Evolutionary conservation across 139 green algal genomes (phyloP).

Genomic region (Micractinium conductrix): DNA sequence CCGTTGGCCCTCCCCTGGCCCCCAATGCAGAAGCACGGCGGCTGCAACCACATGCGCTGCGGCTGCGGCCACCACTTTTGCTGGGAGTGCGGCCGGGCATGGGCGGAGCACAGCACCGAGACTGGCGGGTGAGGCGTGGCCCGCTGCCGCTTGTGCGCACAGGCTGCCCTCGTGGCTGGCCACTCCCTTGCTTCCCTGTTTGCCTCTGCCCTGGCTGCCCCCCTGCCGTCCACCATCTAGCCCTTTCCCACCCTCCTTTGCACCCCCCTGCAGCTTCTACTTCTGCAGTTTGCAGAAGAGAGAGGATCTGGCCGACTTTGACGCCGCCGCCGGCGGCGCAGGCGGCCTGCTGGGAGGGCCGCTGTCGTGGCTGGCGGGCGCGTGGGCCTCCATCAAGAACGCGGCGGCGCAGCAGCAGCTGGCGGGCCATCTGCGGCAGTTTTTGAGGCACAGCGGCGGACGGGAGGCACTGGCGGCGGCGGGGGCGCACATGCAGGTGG

Average conservation of each 20-base stretch:
- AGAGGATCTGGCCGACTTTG: slow-evolving; percentile 20
- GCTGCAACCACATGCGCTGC: slow-evolving; percentile 75
- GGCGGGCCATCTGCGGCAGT: slow-evolving; percentile 20
- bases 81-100: slow-evolving; percentile 49
- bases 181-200: too few relatives aligned
- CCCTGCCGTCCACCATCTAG: too few relatives aligned
- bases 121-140: slow-evolving; percentile 17
- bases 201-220: too few relatives aligned
- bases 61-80: slow-evolving; percentile 64
- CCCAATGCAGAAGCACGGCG: slow-evolving; percentile 44
- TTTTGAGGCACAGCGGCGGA: slow-evolving; percentile 21
- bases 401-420: slow-evolving; percentile 28
- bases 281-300: neutral
- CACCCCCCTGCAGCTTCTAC: slow-evolving; percentile 17
- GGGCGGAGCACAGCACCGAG: slow-evolving; percentile 19
- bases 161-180: too few relatives aligned
- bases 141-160: neutral
- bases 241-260: too few relatives aligned
- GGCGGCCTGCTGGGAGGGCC: slow-evolving; percentile 19
- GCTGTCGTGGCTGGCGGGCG: slow-evolving; percentile 17
- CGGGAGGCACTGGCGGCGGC: neutral
- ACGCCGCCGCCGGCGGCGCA: neutral
- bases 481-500: slow-evolving; percentile 9
- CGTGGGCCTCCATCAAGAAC: slow-evolving; percentile 18
- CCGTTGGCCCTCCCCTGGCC: too few relatives aligned